Base-by-base conservation (phyloP, 441 rosid genomes). In the Adansonia madagascariensis region DNA sequence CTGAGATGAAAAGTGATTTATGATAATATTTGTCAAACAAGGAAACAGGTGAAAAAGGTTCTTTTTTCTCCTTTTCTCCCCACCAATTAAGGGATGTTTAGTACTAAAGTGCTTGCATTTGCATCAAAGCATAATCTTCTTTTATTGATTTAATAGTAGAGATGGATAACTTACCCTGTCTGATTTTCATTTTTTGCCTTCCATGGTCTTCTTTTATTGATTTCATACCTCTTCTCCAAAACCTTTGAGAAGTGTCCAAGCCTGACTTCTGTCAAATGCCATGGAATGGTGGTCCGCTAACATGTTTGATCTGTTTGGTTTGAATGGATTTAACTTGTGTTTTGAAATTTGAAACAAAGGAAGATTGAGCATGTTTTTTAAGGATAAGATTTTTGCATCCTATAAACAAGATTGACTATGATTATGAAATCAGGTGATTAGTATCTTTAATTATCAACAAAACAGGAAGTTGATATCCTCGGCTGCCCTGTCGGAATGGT, bases 271-370 rank as follows among this genome's bases (percentile, higher is more conserved):
- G 53, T 67, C 72, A 47, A 67, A 44, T 65, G 49, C 17, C 56
- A n/a, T 52, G 31, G 31, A 27, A 27, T 24, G 24, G 24, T 27
- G 31, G 31, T 27, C 31, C 2, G 31, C 31, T 27, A 27, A 27
- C 31, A 27, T 1, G 31, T 27, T 27, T n/a, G 63, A 82, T 79
- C 87, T 89, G 81, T 82, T 11, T 15, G 56, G 17, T 50, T 50
- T 50, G 22, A 20, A 27, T 27, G 31, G 31, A 27, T 27, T 27
- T 27, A 27, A 27, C 31, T 59, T 59, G 4, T 59, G 11, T 20
- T 53, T 53, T 53, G 59, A 53, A n/a, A 15, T 53, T 2, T 20
- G 31, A 8, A 20, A 18, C 31, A 59, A 59, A 59, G 63, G 9
- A 20, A 59, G 63, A 20, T 59, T 9, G 2, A 8, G 31, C 63